Evolutionary conservation across 2,329 filamentous ascomycete species (phyloP).

Genomic region (Colletotrichum sp.): DNA sequence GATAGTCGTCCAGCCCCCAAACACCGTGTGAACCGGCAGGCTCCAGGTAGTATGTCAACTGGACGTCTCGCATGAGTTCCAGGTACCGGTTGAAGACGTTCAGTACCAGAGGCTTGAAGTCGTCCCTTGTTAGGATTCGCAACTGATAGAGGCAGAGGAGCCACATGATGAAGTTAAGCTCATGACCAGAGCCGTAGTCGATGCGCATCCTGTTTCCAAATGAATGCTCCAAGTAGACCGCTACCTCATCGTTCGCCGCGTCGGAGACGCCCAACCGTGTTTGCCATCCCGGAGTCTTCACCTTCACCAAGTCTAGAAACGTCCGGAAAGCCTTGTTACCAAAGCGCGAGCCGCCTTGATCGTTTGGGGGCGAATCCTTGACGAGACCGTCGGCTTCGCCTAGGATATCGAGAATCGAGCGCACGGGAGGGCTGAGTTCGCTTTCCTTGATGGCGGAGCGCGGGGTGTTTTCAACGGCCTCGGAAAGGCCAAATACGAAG

Average conservation of each 20-base stretch:
- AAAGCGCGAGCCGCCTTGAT: conserved; percentile 88
- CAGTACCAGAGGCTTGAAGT: conserved; percentile 79
- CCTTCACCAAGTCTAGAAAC: conserved; percentile 74
- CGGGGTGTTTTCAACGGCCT: conserved; percentile 75
- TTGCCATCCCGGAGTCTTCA: conserved; percentile 68
- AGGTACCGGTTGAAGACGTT: conserved; percentile 85
- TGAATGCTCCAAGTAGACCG: conserved; percentile 80
- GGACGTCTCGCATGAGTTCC: conserved; percentile 82
- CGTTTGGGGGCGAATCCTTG: conserved; percentile 75
- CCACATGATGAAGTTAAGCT: conserved; percentile 97
- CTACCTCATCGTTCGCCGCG: conserved; percentile 71
- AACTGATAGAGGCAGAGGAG: conserved; percentile 91
- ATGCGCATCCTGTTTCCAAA: conserved; percentile 89
- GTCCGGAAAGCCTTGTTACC: conserved; percentile 91
- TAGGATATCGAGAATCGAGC: conserved; percentile 72
- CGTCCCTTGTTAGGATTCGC: conserved; percentile 62
- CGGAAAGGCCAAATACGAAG: conserved; percentile 87
- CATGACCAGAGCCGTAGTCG: conserved; percentile 96
- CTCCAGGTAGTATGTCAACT: conserved; percentile 94
- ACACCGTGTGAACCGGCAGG: conserved; percentile 97
- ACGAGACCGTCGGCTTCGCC: conserved; percentile 72
- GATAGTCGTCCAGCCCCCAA: conserved; percentile 97
- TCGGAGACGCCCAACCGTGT: conserved; percentile 57
- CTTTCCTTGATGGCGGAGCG: conserved; percentile 65
- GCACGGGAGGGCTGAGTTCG: conserved; percentile 64